Evolutionary conservation across 1,284 basidiomycete genomes (phyloP).

Genomic region (Ustilago shanxiensis): DNA sequence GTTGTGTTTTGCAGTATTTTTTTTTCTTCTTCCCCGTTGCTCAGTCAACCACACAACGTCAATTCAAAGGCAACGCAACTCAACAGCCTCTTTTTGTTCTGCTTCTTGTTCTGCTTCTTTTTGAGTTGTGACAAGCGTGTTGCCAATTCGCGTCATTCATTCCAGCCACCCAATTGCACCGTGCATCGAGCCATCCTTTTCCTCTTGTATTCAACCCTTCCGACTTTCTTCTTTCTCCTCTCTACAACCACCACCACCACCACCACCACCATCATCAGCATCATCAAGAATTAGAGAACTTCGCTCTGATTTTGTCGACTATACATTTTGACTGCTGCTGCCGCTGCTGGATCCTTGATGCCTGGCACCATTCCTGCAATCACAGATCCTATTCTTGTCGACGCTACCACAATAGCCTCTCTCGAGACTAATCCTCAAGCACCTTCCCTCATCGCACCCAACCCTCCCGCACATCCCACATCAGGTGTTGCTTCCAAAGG

Average conservation of each 20-base stretch:
- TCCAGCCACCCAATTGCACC: no score
- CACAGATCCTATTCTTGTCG: conserved; percentile 52
- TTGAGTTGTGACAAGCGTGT: conserved; percentile 2
- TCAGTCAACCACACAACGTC: no score
- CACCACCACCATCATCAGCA: conserved; percentile 8
- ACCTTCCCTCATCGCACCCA: conserved; percentile 44
- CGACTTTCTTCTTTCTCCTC: conserved; percentile 7
- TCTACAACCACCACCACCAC: conserved; percentile 13
- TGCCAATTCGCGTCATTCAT: not conserved
- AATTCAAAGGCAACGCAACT: no score
- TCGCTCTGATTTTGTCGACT: no score
- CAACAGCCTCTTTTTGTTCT: no score
- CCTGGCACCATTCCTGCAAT: conserved; percentile 53
- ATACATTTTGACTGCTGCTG: no score
- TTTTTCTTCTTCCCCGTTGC: no score
- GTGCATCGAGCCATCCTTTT: no score
- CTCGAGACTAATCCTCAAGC: conserved; percentile 27
- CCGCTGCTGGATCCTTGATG: conserved; percentile 26
- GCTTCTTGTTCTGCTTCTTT: no score
- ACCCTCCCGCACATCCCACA: conserved; percentile 30
- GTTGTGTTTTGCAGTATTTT: no score
- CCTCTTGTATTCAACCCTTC: not conserved
- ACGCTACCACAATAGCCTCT: conserved; percentile 26
- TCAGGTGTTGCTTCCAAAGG: conserved; percentile 48
- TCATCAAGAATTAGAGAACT: no score